Evolutionary conservation across 305 asterid genomes (phyloP), one percentile per base, ranked within the genome.

Genomic region (Fraxinus ornus): DNA sequence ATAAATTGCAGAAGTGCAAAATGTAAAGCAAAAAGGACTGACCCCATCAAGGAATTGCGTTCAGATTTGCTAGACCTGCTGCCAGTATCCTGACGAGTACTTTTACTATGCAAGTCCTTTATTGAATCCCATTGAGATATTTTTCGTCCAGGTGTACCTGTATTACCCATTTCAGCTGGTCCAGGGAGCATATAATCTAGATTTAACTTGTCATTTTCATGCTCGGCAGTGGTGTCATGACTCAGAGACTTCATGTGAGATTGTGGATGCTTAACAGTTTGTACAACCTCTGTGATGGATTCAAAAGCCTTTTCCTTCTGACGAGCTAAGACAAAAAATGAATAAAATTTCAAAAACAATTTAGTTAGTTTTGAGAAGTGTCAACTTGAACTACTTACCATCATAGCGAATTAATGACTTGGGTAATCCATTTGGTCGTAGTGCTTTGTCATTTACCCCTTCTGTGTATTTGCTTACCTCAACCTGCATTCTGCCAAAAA

Each of bases 391-490:
- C 60, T 22, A 75, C 84, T 77, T 83, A 97, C 99, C 93, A 86
- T 97, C 99, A 86, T 97, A 97, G 80, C 98, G 97, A 86, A 97
- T 97, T 81, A 97, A 86, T 68, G 99, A 97, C 92, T 90, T 90
- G 39, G 98, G 93, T 80, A 97, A 86, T 81, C 99, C 99, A 90
- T 97, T 97, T 80, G 99, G 99, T 81, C 99, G 85, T 52, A 95
- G 49, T 81, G 93, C 96, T 83, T 90, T 93, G 30, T 95, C 98
- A 83, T 78, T 86, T 83, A 87, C 84, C 39, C 99, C 99, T 88
- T 97, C 99, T 3, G 99, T 97, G 91, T 93, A 95, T 88, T 94
- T 97, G 93, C 98, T 97, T 83, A 97, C 99, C 88, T 97, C 99
- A 79, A 97, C 98, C 93, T 97, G 99, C 99, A 97, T 97, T 90